These are phyloP conservation scores for Lachancea fermentati DNA, from an alignment of 805 yeast species.

Conservation along the genomic window DNA sequence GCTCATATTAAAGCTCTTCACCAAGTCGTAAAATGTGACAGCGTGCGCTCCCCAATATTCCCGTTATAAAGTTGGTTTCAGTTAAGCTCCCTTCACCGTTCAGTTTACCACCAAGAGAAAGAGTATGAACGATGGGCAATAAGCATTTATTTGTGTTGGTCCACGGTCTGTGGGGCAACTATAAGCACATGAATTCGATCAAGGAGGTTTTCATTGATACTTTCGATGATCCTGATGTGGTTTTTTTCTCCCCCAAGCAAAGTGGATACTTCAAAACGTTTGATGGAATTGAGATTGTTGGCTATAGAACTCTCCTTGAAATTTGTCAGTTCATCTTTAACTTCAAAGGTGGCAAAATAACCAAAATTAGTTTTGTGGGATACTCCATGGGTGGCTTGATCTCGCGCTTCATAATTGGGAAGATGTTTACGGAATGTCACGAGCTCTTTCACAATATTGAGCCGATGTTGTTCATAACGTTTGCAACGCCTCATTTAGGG, in stretches of 20 bases:
- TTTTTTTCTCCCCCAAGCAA: constrained; percentile 46
- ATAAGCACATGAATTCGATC: constrained; percentile 48
- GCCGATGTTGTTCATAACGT: constrained; percentile 60
- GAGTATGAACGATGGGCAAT: constrained; percentile 1
- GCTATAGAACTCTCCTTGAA: constrained; percentile 65
- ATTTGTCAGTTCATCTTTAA: constrained; percentile 41
- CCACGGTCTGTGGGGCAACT: constrained; percentile 78
- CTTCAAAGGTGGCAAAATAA: constrained; percentile 30
- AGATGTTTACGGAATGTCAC: constrained; percentile 45
- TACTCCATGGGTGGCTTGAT: constrained; percentile 88
- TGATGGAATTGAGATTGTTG: constrained; percentile 76
- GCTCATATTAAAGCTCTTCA: constrained; percentile 31
- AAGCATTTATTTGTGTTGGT: constrained; percentile 63
- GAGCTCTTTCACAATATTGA: constrained; percentile 50
- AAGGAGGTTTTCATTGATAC: constrained; percentile 38
- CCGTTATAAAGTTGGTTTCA: background rate
- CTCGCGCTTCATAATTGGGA: constrained; percentile 75
- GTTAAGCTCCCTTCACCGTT: background rate
- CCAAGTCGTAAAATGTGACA: constrained; percentile 17
- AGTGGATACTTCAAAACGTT: constrained; percentile 72
- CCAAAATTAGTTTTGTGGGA: constrained; percentile 68
- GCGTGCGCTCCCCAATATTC: background rate
- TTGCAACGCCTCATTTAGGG: constrained; percentile 79
- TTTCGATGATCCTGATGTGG: constrained; percentile 38
- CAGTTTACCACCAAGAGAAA: background rate